A percentile compares a stretch with the other conserved stretches of the same genome.
phyloP scores from a whole-genome alignment of 345 rosid species.

The Sisymbrium irio region DNA sequence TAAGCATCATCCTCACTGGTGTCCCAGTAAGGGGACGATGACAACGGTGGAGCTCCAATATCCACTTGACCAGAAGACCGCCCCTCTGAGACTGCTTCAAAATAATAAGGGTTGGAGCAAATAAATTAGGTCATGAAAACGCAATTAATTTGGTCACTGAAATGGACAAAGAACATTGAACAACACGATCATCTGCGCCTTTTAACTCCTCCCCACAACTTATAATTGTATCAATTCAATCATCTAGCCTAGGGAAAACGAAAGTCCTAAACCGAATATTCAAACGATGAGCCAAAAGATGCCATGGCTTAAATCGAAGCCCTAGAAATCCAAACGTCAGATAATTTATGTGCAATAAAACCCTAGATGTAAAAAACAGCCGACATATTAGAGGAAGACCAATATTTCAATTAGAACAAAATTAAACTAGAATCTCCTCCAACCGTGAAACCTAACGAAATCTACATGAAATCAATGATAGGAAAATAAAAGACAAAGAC shows the following conservation, averaged over 20 bases:
- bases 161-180: too few species aligned
- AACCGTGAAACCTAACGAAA: too few species aligned
- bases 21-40: slow-evolving; percentile 91
- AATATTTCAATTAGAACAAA: too few species aligned
- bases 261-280: too few species aligned
- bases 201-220: not conserved
- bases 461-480: too few species aligned
- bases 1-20: slow-evolving; percentile 71
- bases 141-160: not conserved
- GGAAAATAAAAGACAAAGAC: too few species aligned
- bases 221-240: not conserved
- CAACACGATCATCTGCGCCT: not conserved
- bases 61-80: slow-evolving; percentile 91
- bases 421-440: too few species aligned
- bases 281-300: too few species aligned
- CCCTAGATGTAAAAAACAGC: slow-evolving; percentile 22
- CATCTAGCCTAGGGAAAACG: too few species aligned
- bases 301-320: not conserved
- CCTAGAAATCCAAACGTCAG: slow-evolving; percentile 15
- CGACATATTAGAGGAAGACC: too few species aligned
- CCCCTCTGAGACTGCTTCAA: slow-evolving; percentile 86
- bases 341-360: slow-evolving; percentile 33
- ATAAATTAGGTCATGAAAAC: not conserved
- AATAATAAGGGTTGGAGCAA: too few species aligned
- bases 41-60: slow-evolving; percentile 69